Base-by-base conservation (phyloP, 768 basidiomycete species). In the Lepiota venenata region DNA sequence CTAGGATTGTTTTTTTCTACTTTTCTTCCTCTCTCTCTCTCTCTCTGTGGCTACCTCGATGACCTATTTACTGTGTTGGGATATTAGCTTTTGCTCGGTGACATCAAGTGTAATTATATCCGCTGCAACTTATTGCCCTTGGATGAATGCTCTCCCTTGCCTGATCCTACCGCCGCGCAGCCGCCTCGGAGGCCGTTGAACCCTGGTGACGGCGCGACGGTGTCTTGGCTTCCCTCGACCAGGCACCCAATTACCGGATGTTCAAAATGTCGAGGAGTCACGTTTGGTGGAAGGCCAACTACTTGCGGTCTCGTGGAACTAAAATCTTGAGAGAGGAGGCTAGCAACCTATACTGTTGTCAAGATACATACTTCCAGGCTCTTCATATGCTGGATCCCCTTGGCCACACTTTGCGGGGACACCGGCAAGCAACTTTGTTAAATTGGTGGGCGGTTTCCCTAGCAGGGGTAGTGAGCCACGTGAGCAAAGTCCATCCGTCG, bases 401-500 rank as follows among this genome's bases (percentile, higher is more conserved):
- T 29, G 16, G 21, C 16, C 9, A n/a, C 29, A 29, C 16, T 25
- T 32, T 18, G 16, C 9, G 0, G 37, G 22, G 4, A 47, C 29
- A 9, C 43, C 47, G 38, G 39, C 44, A 25, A 52, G 50, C 54
- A 56, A 47, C 43, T 47, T 47, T 58, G 52, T 38, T 52, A 8
- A 58, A 47, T 47, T 20, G 42, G 49, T 20, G 42, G 49, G 50
- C 38, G 51, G n/a, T 45, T 48, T 44, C 49, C 27, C 47, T 56
- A 52, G 45, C 47, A 32, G 41, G 43, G 38, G 29, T 47, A 16
- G 45, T 35, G 16, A 51, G 32, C 56, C 61, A 61, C 66, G 66
- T 63, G 67, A 60, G 50, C 21, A 37, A 21, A 42, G 40, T 47
- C 37, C 50, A 54, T 45, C 62, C 56, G 49, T 42, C 47, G 53